These are phyloP conservation scores for Candida nonsorbophila DNA, from an alignment of 805 yeast species.

Conservation along the genomic window DNA sequence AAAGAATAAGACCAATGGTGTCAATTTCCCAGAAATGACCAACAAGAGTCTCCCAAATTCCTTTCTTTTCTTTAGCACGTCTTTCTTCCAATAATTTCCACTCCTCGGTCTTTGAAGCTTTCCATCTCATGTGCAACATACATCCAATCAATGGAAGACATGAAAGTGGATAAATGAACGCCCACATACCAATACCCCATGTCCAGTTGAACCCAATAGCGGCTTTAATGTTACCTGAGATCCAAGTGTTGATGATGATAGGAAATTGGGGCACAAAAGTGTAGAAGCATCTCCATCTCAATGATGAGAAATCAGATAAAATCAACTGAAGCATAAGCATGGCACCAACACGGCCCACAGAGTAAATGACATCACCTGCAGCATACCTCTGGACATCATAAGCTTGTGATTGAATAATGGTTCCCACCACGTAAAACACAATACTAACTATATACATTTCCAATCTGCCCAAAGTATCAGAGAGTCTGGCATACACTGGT, in stretches of 20 bases:
- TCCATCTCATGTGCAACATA: conserved; percentile 49
- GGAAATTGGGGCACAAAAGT: conserved; percentile 67
- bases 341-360: conserved; percentile 58
- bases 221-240: conserved; percentile 53
- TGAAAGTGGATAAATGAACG: conserved; percentile 63
- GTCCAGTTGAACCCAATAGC: conserved; percentile 46
- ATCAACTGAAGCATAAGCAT: conserved; percentile 51
- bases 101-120: conserved; percentile 50
- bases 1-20: conserved; percentile 52
- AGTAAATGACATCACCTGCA: conserved; percentile 54
- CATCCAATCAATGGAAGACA: conserved; percentile 54
- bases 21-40: conserved; percentile 57
- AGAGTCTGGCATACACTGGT: conserved; percentile 55
- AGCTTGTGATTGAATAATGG: conserved; percentile 61
- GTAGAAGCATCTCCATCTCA: conserved; percentile 65
- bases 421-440: conserved; percentile 56
- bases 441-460: conserved; percentile 45
- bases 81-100: conserved; percentile 37
- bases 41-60: conserved; percentile 22
- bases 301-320: conserved; percentile 58
- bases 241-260: conserved; percentile 73
- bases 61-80: conserved; percentile 27
- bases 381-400: conserved; percentile 52
- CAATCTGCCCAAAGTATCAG: conserved; percentile 63
- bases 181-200: conserved; percentile 84